These are phyloP conservation scores for Asterochloris erici DNA, from an alignment of 139 green algal species.

Conservation along the genomic window DNA sequence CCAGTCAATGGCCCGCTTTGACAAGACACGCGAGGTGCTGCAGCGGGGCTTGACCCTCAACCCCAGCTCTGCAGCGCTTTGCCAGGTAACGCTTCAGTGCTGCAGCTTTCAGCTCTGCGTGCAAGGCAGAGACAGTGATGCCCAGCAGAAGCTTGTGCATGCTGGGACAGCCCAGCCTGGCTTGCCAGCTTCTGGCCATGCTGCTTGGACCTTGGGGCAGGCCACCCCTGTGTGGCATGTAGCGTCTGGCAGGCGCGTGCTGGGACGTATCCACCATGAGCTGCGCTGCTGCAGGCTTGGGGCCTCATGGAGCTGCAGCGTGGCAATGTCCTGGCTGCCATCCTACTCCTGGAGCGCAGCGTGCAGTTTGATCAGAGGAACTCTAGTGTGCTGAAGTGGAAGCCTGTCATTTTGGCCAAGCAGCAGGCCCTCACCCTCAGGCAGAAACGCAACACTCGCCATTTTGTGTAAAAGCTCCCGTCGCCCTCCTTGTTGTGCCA, in stretches of 20 bases:
- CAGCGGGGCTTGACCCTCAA: constrained; percentile 66
- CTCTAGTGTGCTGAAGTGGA: constrained; percentile 48
- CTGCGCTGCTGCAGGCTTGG: constrained; percentile 51
- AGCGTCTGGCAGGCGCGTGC: not conserved
- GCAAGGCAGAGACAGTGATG: not conserved
- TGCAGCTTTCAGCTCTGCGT: not conserved
- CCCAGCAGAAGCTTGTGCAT: not conserved
- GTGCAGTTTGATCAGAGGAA: constrained; percentile 36
- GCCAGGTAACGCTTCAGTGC: constrained; percentile 37
- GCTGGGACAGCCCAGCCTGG: not conserved
- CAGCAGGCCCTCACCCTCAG: not conserved
- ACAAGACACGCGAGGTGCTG: constrained; percentile 41
- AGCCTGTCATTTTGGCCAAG: constrained; percentile 3
- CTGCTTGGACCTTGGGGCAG: not conserved
- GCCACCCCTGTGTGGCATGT: not conserved
- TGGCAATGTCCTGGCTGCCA: constrained; percentile 62
- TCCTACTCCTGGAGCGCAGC: constrained; percentile 60
- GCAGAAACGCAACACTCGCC: not conserved
- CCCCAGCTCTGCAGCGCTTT: constrained; percentile 42
- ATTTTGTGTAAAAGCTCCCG: no score
- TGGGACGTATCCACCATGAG: not conserved
- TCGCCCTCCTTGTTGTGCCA: no score
- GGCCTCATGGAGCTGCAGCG: constrained; percentile 76
- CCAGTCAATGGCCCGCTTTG: not conserved
- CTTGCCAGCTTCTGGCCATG: not conserved